Conservation (phyloP, 805 yeast species). For the Ogataea henricii region DNA sequence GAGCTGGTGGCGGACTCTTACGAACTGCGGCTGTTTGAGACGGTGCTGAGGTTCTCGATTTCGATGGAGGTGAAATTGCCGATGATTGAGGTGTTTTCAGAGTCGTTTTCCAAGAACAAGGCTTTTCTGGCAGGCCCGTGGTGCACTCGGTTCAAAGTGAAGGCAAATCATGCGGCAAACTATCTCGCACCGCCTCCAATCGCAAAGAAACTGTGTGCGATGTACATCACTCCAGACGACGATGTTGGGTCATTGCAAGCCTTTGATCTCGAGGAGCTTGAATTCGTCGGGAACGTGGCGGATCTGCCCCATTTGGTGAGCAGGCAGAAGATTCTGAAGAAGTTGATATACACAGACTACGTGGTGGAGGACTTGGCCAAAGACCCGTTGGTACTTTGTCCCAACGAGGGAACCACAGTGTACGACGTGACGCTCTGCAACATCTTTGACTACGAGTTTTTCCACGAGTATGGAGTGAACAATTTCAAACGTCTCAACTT, state of each 20-base stretch:
- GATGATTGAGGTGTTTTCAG: background rate
- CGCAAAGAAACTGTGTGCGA: background rate
- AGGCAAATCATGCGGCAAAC: background rate
- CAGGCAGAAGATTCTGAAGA: background rate
- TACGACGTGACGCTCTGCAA: conserved; percentile 11
- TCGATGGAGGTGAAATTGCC: background rate
- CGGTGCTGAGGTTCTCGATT: background rate
- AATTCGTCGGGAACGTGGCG: conserved; percentile 9
- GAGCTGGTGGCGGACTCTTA: conserved; percentile 3
- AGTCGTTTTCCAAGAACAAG: background rate
- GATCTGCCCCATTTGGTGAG: background rate
- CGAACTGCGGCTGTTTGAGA: conserved; percentile 7
- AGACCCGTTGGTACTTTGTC: conserved; percentile 1
- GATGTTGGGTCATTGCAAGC: background rate
- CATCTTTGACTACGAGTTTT: conserved; percentile 1
- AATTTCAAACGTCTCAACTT: conserved; percentile 15
- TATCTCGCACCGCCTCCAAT: background rate
- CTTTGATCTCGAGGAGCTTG: conserved; percentile 4
- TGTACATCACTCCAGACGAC: background rate
- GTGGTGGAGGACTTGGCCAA: background rate
- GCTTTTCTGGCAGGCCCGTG: background rate
- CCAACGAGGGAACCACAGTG: conserved; percentile 3
- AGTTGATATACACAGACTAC: conserved; percentile 11
- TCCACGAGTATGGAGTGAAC: conserved; percentile 9
- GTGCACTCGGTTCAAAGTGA: background rate